Evolutionary conservation across 2,329 filamentous ascomycete species (phyloP).

Genomic region (Colletotrichum brevisporum): DNA sequence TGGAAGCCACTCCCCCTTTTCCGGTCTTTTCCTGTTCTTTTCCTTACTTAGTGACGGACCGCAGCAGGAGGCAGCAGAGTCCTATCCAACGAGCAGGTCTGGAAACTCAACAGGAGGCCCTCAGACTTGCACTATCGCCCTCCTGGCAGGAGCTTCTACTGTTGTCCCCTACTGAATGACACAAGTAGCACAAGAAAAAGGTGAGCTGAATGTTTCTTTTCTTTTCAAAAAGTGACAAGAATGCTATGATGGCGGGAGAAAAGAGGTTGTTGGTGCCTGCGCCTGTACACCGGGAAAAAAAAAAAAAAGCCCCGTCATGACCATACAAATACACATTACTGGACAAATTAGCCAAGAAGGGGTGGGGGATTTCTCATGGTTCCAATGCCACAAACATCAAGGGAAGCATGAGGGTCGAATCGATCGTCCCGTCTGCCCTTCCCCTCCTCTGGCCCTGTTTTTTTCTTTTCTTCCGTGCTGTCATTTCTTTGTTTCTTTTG

Average conservation of each 20-base stretch:
- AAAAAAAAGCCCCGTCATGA: conserved; percentile 19
- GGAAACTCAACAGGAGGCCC: too few relatives aligned
- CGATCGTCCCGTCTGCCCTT: too few relatives aligned
- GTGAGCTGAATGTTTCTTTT: background rate
- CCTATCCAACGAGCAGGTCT: too few relatives aligned
- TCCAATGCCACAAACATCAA: too few relatives aligned
- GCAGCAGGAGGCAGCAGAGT: too few relatives aligned
- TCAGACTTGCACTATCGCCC: too few relatives aligned
- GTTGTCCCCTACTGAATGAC: too few relatives aligned
- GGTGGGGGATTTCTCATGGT: background rate
- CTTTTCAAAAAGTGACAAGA: background rate
- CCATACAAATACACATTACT: conserved; percentile 41
- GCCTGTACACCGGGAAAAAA: conserved; percentile 31
- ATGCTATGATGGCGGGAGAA: conserved; percentile 7
- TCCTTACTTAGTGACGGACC: too few relatives aligned
- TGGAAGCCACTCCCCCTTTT: too few relatives aligned
- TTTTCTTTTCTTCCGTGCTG: conserved; percentile 9
- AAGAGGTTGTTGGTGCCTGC: conserved; percentile 23
- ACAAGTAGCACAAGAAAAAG: background rate
- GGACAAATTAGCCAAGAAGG: conserved; percentile 4
- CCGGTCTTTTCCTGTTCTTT: too few relatives aligned
- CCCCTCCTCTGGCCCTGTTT: background rate
- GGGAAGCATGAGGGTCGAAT: too few relatives aligned
- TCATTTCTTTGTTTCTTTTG: conserved; percentile 4
- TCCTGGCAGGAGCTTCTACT: too few relatives aligned